Base-by-base conservation (phyloP, 2,329 filamentous ascomycete species). In the Alternaria sp. region DNA sequence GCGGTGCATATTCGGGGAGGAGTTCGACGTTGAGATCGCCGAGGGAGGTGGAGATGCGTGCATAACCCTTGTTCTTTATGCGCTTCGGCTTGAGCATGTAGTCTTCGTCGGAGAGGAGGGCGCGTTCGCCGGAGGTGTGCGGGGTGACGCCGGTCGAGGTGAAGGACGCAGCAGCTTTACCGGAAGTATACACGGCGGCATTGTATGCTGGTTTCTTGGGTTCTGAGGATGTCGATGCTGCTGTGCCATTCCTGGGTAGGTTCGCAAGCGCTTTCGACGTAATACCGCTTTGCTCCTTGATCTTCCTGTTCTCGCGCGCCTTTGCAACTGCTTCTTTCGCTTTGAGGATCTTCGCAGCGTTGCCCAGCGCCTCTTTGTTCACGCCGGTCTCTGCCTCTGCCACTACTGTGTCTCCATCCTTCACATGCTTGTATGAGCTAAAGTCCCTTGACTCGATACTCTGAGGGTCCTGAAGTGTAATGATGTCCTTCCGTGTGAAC, bases 311-410 rank as follows among this genome's bases (percentile, higher is more conserved):
- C 56, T 88, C 89, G 61, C 96, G 89, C 5, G 94, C 93, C 79
- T 91, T 93, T 30, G 96, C 93, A n/a, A 98, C 93, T 0, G 94
- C 94, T 71, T 95, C 93, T 75, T 95, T 97, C 10, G 95, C 95
- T 73, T 92, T 92, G 56, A 97, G 81, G 5, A 98, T 93, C 82
- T 97, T 98, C 59, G 86, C 87, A 2, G 87, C 86, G 62, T 91
- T 91, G 0, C 95, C 96, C 58, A 97, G 83, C 6, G 93, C 93
- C 59, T 87, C 85, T 17, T 90, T 85, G 74, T 98, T 98, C 72
- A 98, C 91, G 63, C 86, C 89, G 21, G 88, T 87, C 7, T 83
- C 86, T 54, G 88, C 84, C 75, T 91, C 90, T 46, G 91, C 86
- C 77, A 96, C 89, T 57, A 92, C 89, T 25, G 88, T 89, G 1